Percentiles rank a stretch among this genome's conserved stretches.
These are phyloP conservation scores for Terfezia claveryi DNA, from an alignment of 495 filamentous ascomycete species.

Conservation along the genomic window DNA sequence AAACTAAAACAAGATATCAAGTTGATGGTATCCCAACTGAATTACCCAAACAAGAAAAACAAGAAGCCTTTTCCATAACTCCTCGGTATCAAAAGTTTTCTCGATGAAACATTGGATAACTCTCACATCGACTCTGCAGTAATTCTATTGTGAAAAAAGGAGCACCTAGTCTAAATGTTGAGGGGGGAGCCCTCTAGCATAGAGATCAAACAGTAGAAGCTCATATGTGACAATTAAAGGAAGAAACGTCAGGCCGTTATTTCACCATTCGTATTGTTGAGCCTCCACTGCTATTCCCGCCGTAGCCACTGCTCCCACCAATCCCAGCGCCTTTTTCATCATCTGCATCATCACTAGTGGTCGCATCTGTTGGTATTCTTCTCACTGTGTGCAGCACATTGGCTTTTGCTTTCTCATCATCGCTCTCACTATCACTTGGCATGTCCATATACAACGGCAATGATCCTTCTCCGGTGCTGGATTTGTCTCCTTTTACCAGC, in stretches of 20 bases:
- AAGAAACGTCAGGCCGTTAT: neutral
- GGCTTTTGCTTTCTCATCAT: conserved; percentile 6
- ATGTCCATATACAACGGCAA: neutral
- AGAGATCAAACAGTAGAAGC: no score
- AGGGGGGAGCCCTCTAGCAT: no score
- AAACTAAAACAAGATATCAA: no score
- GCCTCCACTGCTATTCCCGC: neutral
- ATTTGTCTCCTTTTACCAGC: conserved; percentile 42
- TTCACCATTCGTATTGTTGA: neutral
- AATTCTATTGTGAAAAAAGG: no score
- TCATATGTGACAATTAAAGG: no score
- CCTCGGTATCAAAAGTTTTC: no score
- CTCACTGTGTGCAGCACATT: neutral
- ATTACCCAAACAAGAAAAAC: no score
- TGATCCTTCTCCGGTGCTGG: neutral
- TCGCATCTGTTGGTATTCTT: conserved; percentile 1
- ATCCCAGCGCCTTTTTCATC: conserved; percentile 6
- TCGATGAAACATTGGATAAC: no score
- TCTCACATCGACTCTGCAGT: no score
- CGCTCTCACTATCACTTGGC: neutral
- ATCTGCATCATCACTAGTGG: conserved; percentile 7
- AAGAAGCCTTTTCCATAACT: no score
- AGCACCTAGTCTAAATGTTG: no score
- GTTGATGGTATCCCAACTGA: no score
- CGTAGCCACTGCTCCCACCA: neutral